Evolutionary conservation across 1,284 basidiomycete species (phyloP).

Genomic region (Trichosporon ovoides): DNA sequence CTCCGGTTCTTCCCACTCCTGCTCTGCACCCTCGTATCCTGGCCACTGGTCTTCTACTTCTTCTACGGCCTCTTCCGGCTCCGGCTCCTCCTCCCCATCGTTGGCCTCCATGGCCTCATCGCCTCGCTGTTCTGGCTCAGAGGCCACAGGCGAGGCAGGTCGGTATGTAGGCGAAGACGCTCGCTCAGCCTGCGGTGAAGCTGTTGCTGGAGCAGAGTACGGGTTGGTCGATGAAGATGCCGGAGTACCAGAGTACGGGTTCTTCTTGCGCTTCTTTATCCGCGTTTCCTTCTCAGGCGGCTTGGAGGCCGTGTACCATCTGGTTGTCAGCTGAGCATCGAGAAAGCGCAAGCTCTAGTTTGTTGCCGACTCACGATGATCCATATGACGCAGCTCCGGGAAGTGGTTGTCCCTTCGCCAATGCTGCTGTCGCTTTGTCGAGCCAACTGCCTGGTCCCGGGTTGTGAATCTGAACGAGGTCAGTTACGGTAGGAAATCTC

Average conservation of each 20-base stretch:
- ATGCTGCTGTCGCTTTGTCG: conserved; percentile 46
- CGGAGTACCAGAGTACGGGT: conserved; percentile 1
- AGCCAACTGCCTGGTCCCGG: conserved; percentile 48
- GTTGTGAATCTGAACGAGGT: conserved; percentile 37
- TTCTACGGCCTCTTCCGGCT: background rate
- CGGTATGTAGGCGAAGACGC: conserved; percentile 12
- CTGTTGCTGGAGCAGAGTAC: background rate
- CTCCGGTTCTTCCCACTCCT: background rate
- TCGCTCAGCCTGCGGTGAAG: background rate
- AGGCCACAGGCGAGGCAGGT: conserved; percentile 14
- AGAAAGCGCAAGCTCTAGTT: background rate
- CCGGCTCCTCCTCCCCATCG: background rate
- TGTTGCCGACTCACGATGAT: conserved; percentile 34
- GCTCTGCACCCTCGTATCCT: background rate
- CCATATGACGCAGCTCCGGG: conserved; percentile 33
- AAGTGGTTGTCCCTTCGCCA: conserved; percentile 37
- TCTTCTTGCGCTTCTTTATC: conserved; percentile 1
- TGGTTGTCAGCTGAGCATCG: conserved; percentile 6
- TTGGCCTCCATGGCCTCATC: conserved; percentile 4
- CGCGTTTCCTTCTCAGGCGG: conserved; percentile 8
- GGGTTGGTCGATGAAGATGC: background rate
- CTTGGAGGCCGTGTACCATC: conserved; percentile 20
- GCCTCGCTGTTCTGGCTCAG: background rate
- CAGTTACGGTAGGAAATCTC: background rate
- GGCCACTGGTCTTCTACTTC: conserved; percentile 8